These are phyloP conservation scores for Lactarius sanguifluus DNA, from an alignment of 768 basidiomycete genomes.

Conservation along the genomic window DNA sequence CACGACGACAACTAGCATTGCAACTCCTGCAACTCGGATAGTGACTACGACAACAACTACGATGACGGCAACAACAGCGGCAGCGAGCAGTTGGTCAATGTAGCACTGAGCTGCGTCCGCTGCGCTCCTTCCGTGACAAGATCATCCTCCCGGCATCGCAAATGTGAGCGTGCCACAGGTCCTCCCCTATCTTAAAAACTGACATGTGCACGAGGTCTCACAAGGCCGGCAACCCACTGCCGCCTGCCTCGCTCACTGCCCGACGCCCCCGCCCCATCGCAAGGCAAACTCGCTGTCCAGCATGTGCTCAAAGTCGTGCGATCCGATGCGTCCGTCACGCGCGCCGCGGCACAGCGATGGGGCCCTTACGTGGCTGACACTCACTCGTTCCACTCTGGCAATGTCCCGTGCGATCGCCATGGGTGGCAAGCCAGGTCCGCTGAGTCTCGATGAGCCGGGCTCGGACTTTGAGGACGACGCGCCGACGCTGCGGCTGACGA, in stretches of 20 bases:
- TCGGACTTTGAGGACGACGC: constrained; percentile 33
- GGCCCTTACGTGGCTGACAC: constrained; percentile 40
- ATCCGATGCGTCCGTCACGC: constrained; percentile 42
- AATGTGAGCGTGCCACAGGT: fast-evolving
- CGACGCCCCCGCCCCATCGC: constrained; percentile 53
- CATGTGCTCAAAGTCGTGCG: constrained; percentile 66
- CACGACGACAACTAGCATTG: too few species aligned
- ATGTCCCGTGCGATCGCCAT: constrained; percentile 71
- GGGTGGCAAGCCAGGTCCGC: constrained; percentile 50
- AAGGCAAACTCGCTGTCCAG: constrained; percentile 65
- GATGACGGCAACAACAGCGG: too few species aligned
- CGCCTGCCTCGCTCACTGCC: constrained; percentile 56
- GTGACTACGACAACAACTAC: too few species aligned
- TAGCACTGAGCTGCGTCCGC: too few species aligned
- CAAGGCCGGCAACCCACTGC: constrained; percentile 61
- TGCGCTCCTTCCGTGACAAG: too few species aligned
- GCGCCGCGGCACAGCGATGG: constrained; percentile 22
- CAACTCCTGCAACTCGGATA: too few species aligned
- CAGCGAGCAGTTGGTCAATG: too few species aligned
- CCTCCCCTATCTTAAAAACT: constrained; percentile 10
- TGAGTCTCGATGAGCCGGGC: constrained; percentile 21
- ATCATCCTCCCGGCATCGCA: too few species aligned
- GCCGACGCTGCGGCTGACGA: constrained; percentile 21
- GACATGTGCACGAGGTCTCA: constrained; percentile 46
- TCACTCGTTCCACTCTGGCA: constrained; percentile 70